phyloP scores from a whole-genome alignment of 352 stramenopile genomes.

The Phytophthora boehmeriae region DNA sequence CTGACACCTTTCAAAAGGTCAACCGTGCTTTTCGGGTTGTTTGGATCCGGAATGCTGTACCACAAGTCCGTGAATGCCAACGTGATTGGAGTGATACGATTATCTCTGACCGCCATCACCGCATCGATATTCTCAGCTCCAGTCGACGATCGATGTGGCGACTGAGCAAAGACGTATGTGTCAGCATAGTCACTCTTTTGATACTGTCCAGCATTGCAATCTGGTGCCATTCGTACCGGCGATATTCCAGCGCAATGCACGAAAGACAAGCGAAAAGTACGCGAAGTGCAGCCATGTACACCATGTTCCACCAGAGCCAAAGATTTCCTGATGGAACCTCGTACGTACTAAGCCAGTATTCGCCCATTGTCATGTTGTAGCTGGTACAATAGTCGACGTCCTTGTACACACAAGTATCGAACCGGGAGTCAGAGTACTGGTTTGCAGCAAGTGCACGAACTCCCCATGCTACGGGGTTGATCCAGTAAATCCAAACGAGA shows the following conservation, averaged over 20 bases:
- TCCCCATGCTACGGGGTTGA: conserved; percentile 46
- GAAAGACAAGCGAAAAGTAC: conserved; percentile 25
- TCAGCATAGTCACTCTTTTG: background rate
- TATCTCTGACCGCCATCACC: conserved; percentile 3
- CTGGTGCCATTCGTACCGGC: conserved; percentile 30
- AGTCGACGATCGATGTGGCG: conserved; percentile 6
- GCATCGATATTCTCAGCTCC: background rate
- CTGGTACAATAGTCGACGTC: conserved; percentile 33
- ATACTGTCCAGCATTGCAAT: background rate
- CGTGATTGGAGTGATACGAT: conserved; percentile 33
- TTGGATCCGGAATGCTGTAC: conserved; percentile 42
- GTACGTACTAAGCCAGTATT: conserved; percentile 38
- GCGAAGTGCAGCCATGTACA: conserved; percentile 32
- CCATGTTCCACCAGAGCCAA: conserved; percentile 33
- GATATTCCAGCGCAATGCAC: conserved; percentile 35
- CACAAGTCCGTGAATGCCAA: conserved; percentile 47
- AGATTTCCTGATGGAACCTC: conserved; percentile 21
- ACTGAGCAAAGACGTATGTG: conserved; percentile 15
- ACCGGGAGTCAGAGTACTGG: conserved; percentile 23
- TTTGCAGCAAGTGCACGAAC: conserved; percentile 35
- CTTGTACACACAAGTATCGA: conserved; percentile 31
- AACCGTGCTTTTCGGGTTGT: conserved; percentile 34
- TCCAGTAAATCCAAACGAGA: conserved; percentile 53
- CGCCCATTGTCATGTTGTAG: conserved; percentile 34
- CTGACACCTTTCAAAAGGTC: conserved; percentile 78